phyloP scores from a whole-genome alignment of 2,329 filamentous ascomycete species.

The Elsinoe arachidis region DNA sequence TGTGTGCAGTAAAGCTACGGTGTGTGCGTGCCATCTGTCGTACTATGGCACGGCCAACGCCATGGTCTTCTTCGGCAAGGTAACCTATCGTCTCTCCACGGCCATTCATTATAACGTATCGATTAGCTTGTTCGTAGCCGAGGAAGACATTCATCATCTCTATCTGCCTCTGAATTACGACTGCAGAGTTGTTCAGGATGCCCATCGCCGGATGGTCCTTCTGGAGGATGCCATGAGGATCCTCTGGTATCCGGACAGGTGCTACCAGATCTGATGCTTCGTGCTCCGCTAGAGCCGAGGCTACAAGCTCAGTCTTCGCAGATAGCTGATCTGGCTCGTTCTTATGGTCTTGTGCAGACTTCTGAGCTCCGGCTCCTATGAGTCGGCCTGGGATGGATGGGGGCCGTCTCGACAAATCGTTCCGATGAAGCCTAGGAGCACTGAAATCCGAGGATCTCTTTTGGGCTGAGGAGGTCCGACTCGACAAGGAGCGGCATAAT shows the following conservation, averaged over 20 bases:
- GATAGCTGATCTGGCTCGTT: constrained; percentile 11
- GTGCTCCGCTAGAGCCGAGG: constrained; percentile 37
- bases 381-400: background rate
- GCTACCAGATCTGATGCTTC: constrained; percentile 44
- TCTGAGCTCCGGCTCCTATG: background rate
- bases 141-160: constrained; percentile 59
- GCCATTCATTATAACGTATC: constrained; percentile 57
- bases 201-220: constrained; percentile 49
- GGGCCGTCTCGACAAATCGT: background rate
- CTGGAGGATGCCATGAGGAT: constrained; percentile 51
- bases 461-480: background rate
- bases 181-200: constrained; percentile 51
- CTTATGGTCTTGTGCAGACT: constrained; percentile 3
- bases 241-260: constrained; percentile 53
- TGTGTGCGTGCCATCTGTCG: constrained; percentile 55
- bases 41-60: constrained; percentile 47
- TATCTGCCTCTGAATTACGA: constrained; percentile 54
- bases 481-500: background rate
- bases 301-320: constrained; percentile 34
- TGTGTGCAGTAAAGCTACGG: constrained; percentile 55
- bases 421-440: background rate
- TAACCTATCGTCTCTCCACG: constrained; percentile 56
- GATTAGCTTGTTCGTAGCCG: constrained; percentile 59
- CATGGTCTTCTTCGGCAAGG: constrained; percentile 55
- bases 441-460: background rate